Conservation (phyloP, 1,284 basidiomycete species). For the Trichosporon sp. region DNA sequence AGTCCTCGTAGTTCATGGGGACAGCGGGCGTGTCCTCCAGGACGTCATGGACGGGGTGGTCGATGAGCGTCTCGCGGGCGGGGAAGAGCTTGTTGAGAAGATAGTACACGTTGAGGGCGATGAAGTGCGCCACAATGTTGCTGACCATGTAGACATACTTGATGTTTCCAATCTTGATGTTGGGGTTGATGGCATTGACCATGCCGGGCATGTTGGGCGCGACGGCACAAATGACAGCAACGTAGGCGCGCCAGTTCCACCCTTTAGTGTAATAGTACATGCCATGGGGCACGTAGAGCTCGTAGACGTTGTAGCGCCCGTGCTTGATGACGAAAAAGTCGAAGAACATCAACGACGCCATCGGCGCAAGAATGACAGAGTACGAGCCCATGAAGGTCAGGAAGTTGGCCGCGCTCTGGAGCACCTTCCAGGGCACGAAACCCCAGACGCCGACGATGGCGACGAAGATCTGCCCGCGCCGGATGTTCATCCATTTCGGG, state of each 20-base stretch:
- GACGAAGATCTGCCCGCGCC: constrained; percentile 72
- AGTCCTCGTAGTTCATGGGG: constrained; percentile 7
- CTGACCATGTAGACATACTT: constrained; percentile 42
- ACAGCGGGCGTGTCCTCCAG: constrained; percentile 12
- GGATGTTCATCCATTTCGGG: constrained; percentile 69
- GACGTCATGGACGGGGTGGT: constrained; percentile 27
- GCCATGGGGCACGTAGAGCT: constrained; percentile 53
- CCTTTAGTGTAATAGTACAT: constrained; percentile 50
- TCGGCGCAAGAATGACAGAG: constrained; percentile 51
- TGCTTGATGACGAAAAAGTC: constrained; percentile 51
- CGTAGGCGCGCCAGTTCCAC: constrained; percentile 51
- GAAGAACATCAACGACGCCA: constrained; percentile 50
- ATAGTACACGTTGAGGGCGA: constrained; percentile 25
- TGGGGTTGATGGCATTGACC: constrained; percentile 45
- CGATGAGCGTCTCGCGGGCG: constrained; percentile 21
- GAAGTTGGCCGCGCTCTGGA: constrained; percentile 46
- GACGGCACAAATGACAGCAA: constrained; percentile 43
- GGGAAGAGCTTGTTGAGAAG: constrained; percentile 27
- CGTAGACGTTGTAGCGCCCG: constrained; percentile 45
- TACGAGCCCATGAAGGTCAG: constrained; percentile 54
- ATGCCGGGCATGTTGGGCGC: constrained; percentile 53
- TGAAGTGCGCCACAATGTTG: constrained; percentile 26
- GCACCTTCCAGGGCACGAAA: constrained; percentile 53
- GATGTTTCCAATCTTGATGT: constrained; percentile 48
- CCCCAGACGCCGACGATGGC: constrained; percentile 72